Base-by-base conservation (phyloP, 129 eudicot genomes). In the Lactuca saligna region DNA sequence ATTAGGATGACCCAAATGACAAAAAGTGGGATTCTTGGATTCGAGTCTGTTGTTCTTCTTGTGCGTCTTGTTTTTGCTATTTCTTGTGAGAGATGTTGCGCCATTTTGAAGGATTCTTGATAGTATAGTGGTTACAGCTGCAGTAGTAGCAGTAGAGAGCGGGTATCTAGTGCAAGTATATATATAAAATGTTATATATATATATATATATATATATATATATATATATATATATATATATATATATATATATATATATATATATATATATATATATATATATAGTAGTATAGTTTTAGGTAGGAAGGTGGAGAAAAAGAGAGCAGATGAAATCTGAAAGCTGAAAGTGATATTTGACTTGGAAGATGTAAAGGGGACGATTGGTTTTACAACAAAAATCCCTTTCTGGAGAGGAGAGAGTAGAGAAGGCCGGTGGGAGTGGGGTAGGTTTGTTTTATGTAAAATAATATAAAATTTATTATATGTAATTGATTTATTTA, bases 1-100 rank as follows among this genome's bases (percentile, higher is more conserved):
- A 87, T 42, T 57, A 87, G 75, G 53, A 87, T 69, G 75, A 81
- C 57, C 66, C 83, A 77, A 9, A 81, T 37, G 75, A 71, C 31
- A 9, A 73, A 70, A 63, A 87, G 38, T 15, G 68, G 65, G 35
- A 79, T 6, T 76, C 73, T 71, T 73, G 57, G 66, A 32, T 37
- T 16, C 46, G 55, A 37, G 53, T 49, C 3, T 6, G 39, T 37
- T 37, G 39, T 57, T 42, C 78, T 81, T 5, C 33, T 73, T 57
- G 56, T 78, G 81, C 57, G 61, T 70, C 42, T 15, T 54, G 7
- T 33, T 49, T 38, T 13, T 34, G 9, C 58, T 78, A 33, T 44
- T 54, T 17, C 41, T 17, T 75, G 66, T 57, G 79, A 46, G 53
- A 67, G 57, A 70, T 68, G 61, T 54, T 65, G 72, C 39, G 59